Base-by-base conservation (phyloP, 2,329 filamentous ascomycete genomes). In the Colletotrichum kahawae region DNA sequence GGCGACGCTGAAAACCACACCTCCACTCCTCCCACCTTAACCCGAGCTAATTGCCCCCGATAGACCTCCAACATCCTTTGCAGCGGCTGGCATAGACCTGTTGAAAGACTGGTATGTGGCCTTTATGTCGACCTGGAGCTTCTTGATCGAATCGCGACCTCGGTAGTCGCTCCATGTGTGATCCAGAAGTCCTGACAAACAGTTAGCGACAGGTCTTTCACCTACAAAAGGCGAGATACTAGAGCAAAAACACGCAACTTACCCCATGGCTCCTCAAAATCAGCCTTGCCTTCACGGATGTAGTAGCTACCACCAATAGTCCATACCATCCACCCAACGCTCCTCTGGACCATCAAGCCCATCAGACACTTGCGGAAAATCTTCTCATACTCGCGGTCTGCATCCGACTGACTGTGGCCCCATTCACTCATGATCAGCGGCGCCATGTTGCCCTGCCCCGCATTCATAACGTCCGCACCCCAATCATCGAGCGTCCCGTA, bases 221-320 rank as follows among this genome's bases (percentile, higher is more conserved):
- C 12, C 8, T 14, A 43, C 24, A 12, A 9, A 18, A 1, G 16
- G 24, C 8, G 24, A 4, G 4, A 7, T 1, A 5, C 18, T 24
- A 6, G 18, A 24, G 1, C 12, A 5, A 2, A 5, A 5, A 21
- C 5, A 14, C 16, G 8, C 21, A 6, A 63, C 71, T 62, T 24
- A 76, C 88, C 88, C 87, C 87, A 90, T 1, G 83, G 80, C 79
- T 90, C 88, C 56, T 89, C 88, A 36, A 77, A 83, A 78, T 89
- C 87, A 75, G 88, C 85, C 2, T 66, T 81, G 1, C 87, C 87
- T 4, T 81, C 74, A 1, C 87, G 81, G 60, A 87, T 85, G 77
- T 90, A 89, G 78, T 89, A 90, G 76, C 85, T 87, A 1, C 87
- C 87, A 1, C 82, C 82, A 13, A 91, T 67, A 33, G 87, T 88